Base-by-base conservation (phyloP, 2,329 filamentous ascomycete genomes). In the Sporothrix pallida region DNA sequence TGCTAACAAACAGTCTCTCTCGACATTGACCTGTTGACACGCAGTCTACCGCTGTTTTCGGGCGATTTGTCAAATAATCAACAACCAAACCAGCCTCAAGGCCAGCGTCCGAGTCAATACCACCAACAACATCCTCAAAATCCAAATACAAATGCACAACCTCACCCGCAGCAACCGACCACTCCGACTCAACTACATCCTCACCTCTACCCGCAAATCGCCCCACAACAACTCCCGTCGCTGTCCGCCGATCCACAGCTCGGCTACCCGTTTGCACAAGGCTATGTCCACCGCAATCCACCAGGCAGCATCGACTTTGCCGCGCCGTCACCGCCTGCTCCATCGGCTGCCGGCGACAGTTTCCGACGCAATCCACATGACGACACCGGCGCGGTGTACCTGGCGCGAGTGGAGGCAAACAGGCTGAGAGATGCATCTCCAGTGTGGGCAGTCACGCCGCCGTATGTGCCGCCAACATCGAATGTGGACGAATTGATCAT, bases 401-500 rank as follows among this genome's bases (percentile, higher is more conserved):
- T 46, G n/a, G 63, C 74, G 2, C 67, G 74, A 5, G 42, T 69
- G 3, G 72, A 75, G 48, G 74, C 74, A 15, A 75, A 75, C 52
- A 44, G 70, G 3, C 17, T 70, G 48, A 73, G 74, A n/a, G 67
- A 75, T 42, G 62, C 52, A 12, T 63, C 72, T 48, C 74, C 74
- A 0, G 48, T 74, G 12, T 75, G 74, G 73, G 48, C 73, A 6
- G 56, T 62, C 5, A 70, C 71, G n/a, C 74, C 74, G 1, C 56
- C 68, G 0, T 72, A 74, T n/a, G 67, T 70, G 15, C 70, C 70
- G 44, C 73, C 72, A 4, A 75, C 74, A 3, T 58, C 26, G 17
- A 44, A 23, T 15, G 65, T 74, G 26, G 74, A 75, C 60, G 72
- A 74, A 37, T 37, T 68, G 20, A 37, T 75, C 4, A n/a, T 63